Percentiles rank a stretch among this genome's conserved stretches.
Conservation (phyloP, 2,329 filamentous ascomycete species). For the Epicoccum nigrum region DNA sequence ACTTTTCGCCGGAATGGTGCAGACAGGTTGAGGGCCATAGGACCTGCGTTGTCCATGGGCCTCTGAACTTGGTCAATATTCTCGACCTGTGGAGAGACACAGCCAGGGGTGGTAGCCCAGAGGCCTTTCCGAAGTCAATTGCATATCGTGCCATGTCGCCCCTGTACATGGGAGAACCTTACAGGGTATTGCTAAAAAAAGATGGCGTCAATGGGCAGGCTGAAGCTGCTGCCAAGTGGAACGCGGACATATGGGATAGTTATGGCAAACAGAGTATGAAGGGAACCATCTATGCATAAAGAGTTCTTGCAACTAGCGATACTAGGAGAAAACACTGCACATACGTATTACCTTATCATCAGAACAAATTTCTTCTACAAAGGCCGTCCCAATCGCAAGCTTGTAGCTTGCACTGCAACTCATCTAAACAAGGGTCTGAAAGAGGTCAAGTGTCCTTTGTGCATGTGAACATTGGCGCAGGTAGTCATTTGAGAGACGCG, state of each 20-base stretch:
- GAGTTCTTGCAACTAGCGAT: no score
- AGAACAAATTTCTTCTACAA: no score
- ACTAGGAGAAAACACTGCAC: not conserved
- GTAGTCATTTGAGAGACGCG: no score
- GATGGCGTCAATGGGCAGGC: not conserved
- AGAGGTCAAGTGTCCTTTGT: no score
- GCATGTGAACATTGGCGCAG: no score
- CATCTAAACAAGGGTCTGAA: no score
- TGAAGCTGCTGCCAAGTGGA: slow-evolving; percentile 21
- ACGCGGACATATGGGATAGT: slow-evolving; percentile 40
- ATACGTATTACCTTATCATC: no score
- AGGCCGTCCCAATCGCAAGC: no score
- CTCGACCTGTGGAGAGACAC: slow-evolving; percentile 44
- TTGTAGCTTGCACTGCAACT: no score
- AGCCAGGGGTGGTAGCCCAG: slow-evolving; percentile 16
- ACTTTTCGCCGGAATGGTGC: slow-evolving; percentile 77
- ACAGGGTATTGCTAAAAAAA: slow-evolving; percentile 35
- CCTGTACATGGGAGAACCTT: slow-evolving; percentile 40
- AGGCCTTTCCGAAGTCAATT: slow-evolving; percentile 35
- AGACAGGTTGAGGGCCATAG: slow-evolving; percentile 74
- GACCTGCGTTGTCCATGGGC: slow-evolving; percentile 83
- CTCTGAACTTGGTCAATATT: slow-evolving; percentile 68
- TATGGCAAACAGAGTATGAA: slow-evolving; percentile 43
- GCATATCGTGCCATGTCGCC: slow-evolving; percentile 42
- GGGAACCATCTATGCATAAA: slow-evolving; percentile 34